Percentiles rank a stretch among this genome's conserved stretches.
Conservation (phyloP, 169 alveolate species). For the Plasmodium vivax region DNA sequence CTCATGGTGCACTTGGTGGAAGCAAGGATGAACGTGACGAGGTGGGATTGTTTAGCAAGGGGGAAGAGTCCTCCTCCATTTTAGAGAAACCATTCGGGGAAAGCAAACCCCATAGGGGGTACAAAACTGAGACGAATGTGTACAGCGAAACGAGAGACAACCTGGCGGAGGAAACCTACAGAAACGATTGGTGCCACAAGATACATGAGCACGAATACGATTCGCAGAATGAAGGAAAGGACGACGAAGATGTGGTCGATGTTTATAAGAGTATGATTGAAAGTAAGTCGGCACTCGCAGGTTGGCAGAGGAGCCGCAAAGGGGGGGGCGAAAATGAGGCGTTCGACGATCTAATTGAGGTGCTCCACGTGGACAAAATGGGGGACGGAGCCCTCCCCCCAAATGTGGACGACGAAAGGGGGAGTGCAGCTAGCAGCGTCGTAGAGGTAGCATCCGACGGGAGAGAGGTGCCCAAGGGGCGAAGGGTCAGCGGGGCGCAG, state of each 20-base stretch:
- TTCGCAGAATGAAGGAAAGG: neutral
- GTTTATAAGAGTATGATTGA: neutral
- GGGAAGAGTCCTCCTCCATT: neutral
- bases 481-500: neutral
- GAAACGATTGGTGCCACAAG: neutral
- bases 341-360: neutral
- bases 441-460: neutral
- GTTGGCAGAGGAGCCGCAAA: neutral
- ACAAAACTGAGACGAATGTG: slow-evolving; percentile 15
- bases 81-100: neutral
- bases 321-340: neutral
- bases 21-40: neutral
- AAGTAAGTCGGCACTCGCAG: neutral
- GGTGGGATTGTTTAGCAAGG: neutral
- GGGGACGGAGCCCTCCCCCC: neutral
- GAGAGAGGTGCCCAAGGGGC: neutral
- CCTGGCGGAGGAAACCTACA: neutral
- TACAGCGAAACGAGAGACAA: neutral
- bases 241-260: neutral
- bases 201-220: neutral
- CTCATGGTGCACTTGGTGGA: neutral
- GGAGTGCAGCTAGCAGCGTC: neutral
- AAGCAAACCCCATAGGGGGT: neutral
- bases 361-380: neutral
- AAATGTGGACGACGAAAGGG: neutral